Base-by-base conservation (phyloP, 2,329 filamentous ascomycete genomes). In the Pseudogymnoascus destructans region DNA sequence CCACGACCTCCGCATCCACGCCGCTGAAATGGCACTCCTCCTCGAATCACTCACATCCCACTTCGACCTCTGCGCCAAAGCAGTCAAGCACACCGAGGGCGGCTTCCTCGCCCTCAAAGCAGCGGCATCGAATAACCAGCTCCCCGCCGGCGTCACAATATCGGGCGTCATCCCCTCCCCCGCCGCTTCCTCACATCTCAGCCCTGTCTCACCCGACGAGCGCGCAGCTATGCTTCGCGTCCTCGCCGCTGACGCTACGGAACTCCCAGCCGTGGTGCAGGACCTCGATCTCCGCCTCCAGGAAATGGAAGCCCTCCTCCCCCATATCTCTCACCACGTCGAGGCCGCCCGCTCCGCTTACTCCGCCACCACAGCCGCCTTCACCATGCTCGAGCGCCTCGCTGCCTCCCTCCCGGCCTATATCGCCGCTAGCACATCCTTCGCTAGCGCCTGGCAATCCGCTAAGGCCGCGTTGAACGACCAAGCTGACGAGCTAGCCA, bases 51-150 rank as follows among this genome's bases (percentile, higher is more conserved):
- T 97, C 3, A 90, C 89, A 6, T 81, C 80, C 23, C 92, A 97
- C 72, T 96, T 95, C 69, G 92, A 97, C 70, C 81, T 95, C 63
- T 96, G 92, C 70, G 88, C 95, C 11, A 92, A 86, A 0, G 92
- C 92, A 0, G 85, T 96, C 42, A 87, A 90, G 60, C 89, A 92
- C 56, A 96, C 91, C 2, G 90, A 95, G 73, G 87, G 86, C 27
- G 87, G 85, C 4, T 82, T 83, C 10, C 85, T 82, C 4, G 86
- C 85, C 5, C 80, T 84, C 9, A 79, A 80, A 56, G 85, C 82
- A 62, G 85, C 82, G 0, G 85, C 84, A 42, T 79, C 27, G 74
- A 74, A 36, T 70, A 79, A 70, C 66, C 77, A 69, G 65, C 79
- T 67, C 61, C 78, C 69, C 11, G 77, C 78, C 25, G 74, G 72